Conservation (phyloP, 2,329 filamentous ascomycete genomes). For the Penicillium sp. region DNA sequence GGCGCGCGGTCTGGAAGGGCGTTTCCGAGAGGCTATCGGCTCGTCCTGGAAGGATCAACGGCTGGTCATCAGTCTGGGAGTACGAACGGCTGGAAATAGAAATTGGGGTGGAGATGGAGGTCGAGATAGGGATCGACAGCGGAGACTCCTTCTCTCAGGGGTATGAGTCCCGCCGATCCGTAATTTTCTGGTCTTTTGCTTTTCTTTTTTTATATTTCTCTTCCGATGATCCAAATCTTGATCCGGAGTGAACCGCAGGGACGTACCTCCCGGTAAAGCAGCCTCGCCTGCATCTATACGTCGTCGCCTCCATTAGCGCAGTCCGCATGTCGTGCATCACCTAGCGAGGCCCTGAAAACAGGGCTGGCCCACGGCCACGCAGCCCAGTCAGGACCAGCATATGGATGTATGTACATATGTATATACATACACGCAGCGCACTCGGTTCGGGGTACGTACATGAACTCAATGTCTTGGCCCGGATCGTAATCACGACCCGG, state of each 20-base stretch:
- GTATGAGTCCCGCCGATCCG: too few species aligned
- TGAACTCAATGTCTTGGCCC: conserved; percentile 57
- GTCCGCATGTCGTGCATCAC: conserved; percentile 21
- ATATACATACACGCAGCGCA: too few species aligned
- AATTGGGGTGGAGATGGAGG: too few species aligned
- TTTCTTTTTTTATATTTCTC: conserved; percentile 9
- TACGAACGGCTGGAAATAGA: too few species aligned
- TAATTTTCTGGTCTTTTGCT: too few species aligned
- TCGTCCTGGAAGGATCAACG: conserved; percentile 42
- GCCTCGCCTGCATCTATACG: conserved; percentile 70
- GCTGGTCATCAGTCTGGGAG: too few species aligned
- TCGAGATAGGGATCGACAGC: too few species aligned
- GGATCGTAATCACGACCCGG: conserved; percentile 62
- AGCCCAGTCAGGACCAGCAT: background rate
- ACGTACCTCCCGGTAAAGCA: conserved; percentile 78
- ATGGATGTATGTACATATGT: too few species aligned
- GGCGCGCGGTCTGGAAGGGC: conserved; percentile 74
- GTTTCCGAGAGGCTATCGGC: conserved; percentile 56
- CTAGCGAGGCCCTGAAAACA: conserved; percentile 5
- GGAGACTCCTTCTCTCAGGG: too few species aligned
- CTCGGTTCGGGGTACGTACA: conserved; percentile 44
- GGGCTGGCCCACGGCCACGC: too few species aligned
- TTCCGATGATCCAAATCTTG: background rate
- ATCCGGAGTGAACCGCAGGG: background rate
- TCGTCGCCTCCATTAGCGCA: conserved; percentile 12